Evolutionary conservation across 2,329 filamentous ascomycete genomes (phyloP).

Genomic region (Thielaviopsis euricoi): DNA sequence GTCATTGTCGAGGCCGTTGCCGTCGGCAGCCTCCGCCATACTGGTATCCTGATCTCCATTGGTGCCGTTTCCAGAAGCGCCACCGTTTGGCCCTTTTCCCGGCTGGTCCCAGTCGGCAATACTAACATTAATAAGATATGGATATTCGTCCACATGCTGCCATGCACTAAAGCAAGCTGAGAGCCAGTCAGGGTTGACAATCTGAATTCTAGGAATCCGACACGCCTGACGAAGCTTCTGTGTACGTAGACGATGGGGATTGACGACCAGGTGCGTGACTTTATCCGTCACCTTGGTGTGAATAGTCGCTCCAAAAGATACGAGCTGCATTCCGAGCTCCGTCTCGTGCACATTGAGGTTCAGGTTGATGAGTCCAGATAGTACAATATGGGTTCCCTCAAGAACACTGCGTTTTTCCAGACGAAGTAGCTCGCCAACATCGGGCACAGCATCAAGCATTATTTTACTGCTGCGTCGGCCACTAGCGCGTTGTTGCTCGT

Average conservation of each 20-base stretch:
- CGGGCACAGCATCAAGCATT: slow-evolving; percentile 43
- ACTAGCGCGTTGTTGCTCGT: slow-evolving; percentile 20
- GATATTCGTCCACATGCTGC: slow-evolving; percentile 60
- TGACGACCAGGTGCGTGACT: slow-evolving; percentile 61
- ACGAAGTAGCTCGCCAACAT: slow-evolving; percentile 74
- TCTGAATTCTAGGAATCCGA: slow-evolving; percentile 64
- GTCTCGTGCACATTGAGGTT: slow-evolving; percentile 63
- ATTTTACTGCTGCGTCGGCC: background rate
- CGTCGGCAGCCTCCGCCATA: slow-evolving; percentile 19
- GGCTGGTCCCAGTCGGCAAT: slow-evolving; percentile 38
- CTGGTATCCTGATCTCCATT: slow-evolving; percentile 15
- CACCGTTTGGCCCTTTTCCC: slow-evolving; percentile 17
- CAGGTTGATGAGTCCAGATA: slow-evolving; percentile 79
- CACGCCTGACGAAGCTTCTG: slow-evolving; percentile 83
- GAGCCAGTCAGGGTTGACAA: slow-evolving; percentile 86
- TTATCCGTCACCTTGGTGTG: slow-evolving; percentile 39
- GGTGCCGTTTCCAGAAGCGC: slow-evolving; percentile 17
- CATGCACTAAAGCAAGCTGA: slow-evolving; percentile 71
- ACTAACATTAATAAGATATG: slow-evolving; percentile 62
- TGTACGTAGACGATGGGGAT: slow-evolving; percentile 56
- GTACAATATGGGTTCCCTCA: slow-evolving; percentile 59
- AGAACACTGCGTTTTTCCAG: slow-evolving; percentile 64
- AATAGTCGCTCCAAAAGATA: slow-evolving; percentile 63
- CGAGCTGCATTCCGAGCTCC: slow-evolving; percentile 76
- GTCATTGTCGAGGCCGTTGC: slow-evolving; percentile 15